Evolutionary conservation across 371 early-diverging fungal species (phyloP).

Genomic region (Homolaphlyctis polyrhiza): DNA sequence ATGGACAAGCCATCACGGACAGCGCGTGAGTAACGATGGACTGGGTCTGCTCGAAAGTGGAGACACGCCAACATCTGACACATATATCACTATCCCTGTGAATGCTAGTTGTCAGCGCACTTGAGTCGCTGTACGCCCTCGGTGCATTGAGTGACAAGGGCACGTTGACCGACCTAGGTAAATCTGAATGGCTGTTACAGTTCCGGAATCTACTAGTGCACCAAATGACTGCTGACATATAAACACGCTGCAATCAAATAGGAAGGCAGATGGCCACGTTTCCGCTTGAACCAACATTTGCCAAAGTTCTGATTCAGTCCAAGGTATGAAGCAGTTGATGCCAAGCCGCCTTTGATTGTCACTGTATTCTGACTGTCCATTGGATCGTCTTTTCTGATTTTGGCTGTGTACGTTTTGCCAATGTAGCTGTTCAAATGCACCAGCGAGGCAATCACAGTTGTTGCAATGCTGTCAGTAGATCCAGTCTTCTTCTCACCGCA

Average conservation of each 20-base stretch:
- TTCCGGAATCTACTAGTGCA: no score
- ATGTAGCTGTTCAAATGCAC: constrained; percentile 63
- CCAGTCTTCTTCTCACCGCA: constrained; percentile 78
- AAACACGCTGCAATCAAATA: no score
- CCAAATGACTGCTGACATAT: neutral
- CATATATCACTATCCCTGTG: neutral
- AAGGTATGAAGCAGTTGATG: constrained; percentile 19
- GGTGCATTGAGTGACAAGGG: constrained; percentile 85
- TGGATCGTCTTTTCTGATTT: neutral
- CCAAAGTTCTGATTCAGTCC: constrained; percentile 86
- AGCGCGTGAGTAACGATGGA: constrained; percentile 38
- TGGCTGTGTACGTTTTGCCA: no score
- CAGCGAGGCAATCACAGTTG: constrained; percentile 78
- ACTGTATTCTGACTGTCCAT: neutral
- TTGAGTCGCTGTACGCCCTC: constrained; percentile 84
- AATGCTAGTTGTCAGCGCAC: constrained; percentile 68
- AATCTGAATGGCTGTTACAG: no score
- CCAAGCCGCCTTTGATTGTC: no score
- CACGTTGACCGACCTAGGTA: constrained; percentile 75
- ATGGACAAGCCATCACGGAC: constrained; percentile 85
- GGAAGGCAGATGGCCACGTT: constrained; percentile 69
- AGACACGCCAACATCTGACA: constrained; percentile 4
- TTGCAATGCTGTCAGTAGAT: constrained; percentile 87
- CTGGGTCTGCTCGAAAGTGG: constrained; percentile 9
- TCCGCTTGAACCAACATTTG: constrained; percentile 86